Evolutionary conservation across 495 filamentous ascomycete genomes (phyloP).

Genomic region (Aspergillus hancockii): DNA sequence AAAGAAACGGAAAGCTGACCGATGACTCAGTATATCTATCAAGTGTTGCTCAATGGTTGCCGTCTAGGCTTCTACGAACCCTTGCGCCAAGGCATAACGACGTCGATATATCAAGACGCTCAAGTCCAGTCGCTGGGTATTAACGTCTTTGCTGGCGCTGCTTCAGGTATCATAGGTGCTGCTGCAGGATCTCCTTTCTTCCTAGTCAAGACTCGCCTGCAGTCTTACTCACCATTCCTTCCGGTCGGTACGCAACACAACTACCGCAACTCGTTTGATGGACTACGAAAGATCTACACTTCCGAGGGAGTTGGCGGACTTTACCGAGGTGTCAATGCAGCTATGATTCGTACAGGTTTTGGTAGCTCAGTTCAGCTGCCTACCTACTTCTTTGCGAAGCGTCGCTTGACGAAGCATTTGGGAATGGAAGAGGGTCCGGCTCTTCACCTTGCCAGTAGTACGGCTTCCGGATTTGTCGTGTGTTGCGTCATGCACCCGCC

Average conservation of each 20-base stretch:
- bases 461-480: constrained; percentile 91
- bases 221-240: constrained; percentile 91
- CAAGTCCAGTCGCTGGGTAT: constrained; percentile 77
- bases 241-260: constrained; percentile 95
- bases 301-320: constrained; percentile 78
- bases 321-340: constrained; percentile 86
- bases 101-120: constrained; percentile 66
- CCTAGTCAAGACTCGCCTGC: constrained; percentile 95
- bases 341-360: constrained; percentile 97
- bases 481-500: constrained; percentile 98
- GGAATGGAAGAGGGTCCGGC: constrained; percentile 90
- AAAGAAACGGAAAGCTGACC: constrained; percentile 1
- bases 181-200: constrained; percentile 94
- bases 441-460: constrained; percentile 84
- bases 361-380: constrained; percentile 93
- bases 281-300: constrained; percentile 73
- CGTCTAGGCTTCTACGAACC: constrained; percentile 98
- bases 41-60: constrained; percentile 94
- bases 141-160: constrained; percentile 90
- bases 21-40: constrained; percentile 81
- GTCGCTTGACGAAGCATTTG: constrained; percentile 73
- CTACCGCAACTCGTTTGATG: constrained; percentile 84
- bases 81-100: constrained; percentile 68
- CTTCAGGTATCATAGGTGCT: constrained; percentile 86
- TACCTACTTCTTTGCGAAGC: constrained; percentile 98